Conservation (phyloP, 2,329 filamentous ascomycete genomes). For the Colletotrichum eleusines region DNA sequence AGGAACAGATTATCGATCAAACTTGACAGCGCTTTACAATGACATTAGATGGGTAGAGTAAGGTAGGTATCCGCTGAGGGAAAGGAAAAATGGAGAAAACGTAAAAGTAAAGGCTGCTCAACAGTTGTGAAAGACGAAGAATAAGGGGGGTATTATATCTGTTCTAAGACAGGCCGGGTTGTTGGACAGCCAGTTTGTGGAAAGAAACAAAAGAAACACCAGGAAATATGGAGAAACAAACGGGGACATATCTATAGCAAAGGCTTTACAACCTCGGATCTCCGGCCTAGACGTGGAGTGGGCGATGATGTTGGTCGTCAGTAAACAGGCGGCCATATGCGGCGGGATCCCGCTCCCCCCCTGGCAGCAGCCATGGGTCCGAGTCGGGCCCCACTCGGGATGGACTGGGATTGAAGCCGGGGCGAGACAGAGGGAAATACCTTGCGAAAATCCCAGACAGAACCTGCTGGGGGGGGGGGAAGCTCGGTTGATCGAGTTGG, state of each 20-base stretch:
- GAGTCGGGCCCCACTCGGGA: constrained; percentile 5
- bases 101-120: not conserved
- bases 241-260: constrained; percentile 20
- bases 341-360: constrained; percentile 18
- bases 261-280: not conserved
- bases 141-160: not conserved
- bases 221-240: not conserved
- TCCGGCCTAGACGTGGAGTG: constrained; percentile 27
- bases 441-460: constrained; percentile 35
- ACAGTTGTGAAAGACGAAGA: constrained; percentile 20
- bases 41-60: constrained; percentile 16
- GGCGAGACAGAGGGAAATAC: not conserved
- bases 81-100: not conserved
- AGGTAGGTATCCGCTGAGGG: not conserved
- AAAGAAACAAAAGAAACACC: constrained; percentile 1
- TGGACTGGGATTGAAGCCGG: not conserved
- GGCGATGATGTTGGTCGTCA: constrained; percentile 11
- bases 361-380: not conserved
- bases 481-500: not conserved
- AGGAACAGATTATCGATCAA: not conserved
- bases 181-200: not conserved
- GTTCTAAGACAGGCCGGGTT: not conserved
- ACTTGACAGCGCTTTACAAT: not conserved
- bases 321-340: not conserved
- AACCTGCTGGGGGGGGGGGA: not conserved